These are phyloP conservation scores for Pseudocercospora cruenta DNA, from an alignment of 2,329 filamentous ascomycete species.

Conservation along the genomic window DNA sequence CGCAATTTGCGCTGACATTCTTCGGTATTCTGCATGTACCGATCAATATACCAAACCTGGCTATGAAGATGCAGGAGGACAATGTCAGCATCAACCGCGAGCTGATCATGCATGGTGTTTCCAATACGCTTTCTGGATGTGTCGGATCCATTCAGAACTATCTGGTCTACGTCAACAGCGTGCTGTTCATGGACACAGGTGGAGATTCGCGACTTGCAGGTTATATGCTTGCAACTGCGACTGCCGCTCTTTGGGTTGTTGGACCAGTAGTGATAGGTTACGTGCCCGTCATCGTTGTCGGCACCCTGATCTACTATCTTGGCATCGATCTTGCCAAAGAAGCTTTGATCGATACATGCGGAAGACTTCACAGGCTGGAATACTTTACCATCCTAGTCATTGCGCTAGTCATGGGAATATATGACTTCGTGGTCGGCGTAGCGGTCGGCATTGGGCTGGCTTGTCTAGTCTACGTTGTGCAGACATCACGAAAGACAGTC, in stretches of 20 bases:
- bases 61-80: conserved; percentile 87
- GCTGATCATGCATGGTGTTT: conserved; percentile 87
- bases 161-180: conserved; percentile 93
- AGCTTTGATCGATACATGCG: conserved; percentile 84
- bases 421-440: conserved; percentile 95
- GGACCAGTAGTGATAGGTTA: conserved; percentile 88
- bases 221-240: conserved; percentile 78
- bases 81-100: conserved; percentile 90
- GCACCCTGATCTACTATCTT: conserved; percentile 89
- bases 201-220: conserved; percentile 86
- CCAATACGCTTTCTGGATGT: conserved; percentile 86
- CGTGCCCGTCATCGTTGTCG: conserved; percentile 96
- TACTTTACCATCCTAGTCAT: conserved; percentile 89
- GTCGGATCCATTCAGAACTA: conserved; percentile 93
- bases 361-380: conserved; percentile 82
- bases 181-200: conserved; percentile 94
- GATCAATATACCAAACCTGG: conserved; percentile 94
- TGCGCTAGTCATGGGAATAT: conserved; percentile 91
- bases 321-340: conserved; percentile 91
- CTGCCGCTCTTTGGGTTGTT: conserved; percentile 78
- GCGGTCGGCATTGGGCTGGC: conserved; percentile 88
- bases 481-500: conserved; percentile 86
- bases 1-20: conserved; percentile 96
- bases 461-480: conserved; percentile 86
- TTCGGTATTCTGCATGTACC: conserved; percentile 96